Evolutionary conservation across 306 rosid genomes (phyloP), one percentile per base, ranked within the genome.

Genomic region (Cucurbita argyrosperma): DNA sequence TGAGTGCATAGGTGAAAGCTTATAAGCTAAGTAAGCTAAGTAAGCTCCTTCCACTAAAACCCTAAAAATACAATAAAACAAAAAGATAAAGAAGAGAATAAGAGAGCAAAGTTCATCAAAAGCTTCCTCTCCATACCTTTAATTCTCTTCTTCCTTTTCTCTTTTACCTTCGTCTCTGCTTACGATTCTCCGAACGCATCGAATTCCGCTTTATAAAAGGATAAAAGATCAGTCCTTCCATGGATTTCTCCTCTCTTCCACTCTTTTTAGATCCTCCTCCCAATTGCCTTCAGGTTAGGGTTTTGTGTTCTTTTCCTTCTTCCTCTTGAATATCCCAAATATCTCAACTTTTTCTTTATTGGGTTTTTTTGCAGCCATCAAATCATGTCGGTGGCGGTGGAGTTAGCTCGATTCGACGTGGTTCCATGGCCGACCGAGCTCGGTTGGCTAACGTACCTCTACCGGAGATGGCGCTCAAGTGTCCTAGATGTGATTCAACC

Each of bases 211-310:
- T 95, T 95, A 89, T 84, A 80, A 88, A 88, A 86, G 85, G 78
- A 81, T 83, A 88, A 78, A 77, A 75, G 3, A 64, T 7, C 50
- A 74, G 49, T 30, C 75, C 46, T 45, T 66, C 90, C 91, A 94
- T 95, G 99, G 96, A 89, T 89, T 91, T 88, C 89, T 87, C 99
- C 74, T 91, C 96, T 83, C 83, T 83, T 91, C 99, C 97, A 84
- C 84, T 86, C 87, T 95, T 87, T 91, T 87, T 91, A 91, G 99
- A 95, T 89, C 89, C 97, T 89, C 89, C 97, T 86, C 91, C 90
- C 80, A 91, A 88, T 84, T 95, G 96, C 97, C 92, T 91, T 19
- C 99, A 88, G 97, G 35, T 30, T 30, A 30, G 35, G 35, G 35
- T 30, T 30, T 30, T 30, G 35, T 30, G 35, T 30, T 30, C 35